phyloP scores from a whole-genome alignment of 2,329 filamentous ascomycete species.

The Chaetomiaceae sp. region DNA sequence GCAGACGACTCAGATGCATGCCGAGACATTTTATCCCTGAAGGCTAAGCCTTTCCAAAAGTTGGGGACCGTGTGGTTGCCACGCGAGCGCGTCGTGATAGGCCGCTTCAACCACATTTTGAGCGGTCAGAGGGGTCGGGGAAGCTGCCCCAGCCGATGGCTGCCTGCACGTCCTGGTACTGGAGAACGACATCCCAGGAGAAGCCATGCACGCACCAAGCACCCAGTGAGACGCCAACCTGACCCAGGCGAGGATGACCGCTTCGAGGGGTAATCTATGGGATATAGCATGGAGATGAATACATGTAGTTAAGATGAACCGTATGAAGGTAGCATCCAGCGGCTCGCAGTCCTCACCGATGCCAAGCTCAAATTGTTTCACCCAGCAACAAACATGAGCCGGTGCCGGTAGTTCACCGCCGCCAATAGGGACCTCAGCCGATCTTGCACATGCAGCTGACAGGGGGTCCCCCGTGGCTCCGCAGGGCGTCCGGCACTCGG shows the following conservation, averaged over 20 bases:
- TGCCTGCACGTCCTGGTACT: neutral
- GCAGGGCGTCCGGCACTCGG: neutral
- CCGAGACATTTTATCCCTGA: neutral
- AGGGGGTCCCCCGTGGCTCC: neutral
- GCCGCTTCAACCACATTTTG: neutral
- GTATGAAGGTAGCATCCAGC: too few species aligned
- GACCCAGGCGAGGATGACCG: too few species aligned
- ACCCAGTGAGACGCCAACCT: too few species aligned
- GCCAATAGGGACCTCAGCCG: slow-evolving; percentile 3
- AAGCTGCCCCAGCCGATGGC: neutral
- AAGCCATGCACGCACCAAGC: too few species aligned
- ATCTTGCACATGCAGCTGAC: too few species aligned
- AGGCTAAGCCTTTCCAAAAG: slow-evolving; percentile 4
- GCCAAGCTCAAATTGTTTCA: neutral
- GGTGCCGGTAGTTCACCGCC: neutral
- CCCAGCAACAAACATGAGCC: neutral
- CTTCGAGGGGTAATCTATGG: too few species aligned
- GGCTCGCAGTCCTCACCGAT: too few species aligned
- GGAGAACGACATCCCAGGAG: too few species aligned
- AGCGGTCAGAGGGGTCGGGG: neutral
- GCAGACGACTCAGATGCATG: neutral
- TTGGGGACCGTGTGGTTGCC: neutral
- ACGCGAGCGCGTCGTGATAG: neutral
- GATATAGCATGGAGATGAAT: too few species aligned
- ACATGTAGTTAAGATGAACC: too few species aligned